Conservation (phyloP, 2,329 filamentous ascomycete genomes). For the Sclerotinia trifoliorum region DNA sequence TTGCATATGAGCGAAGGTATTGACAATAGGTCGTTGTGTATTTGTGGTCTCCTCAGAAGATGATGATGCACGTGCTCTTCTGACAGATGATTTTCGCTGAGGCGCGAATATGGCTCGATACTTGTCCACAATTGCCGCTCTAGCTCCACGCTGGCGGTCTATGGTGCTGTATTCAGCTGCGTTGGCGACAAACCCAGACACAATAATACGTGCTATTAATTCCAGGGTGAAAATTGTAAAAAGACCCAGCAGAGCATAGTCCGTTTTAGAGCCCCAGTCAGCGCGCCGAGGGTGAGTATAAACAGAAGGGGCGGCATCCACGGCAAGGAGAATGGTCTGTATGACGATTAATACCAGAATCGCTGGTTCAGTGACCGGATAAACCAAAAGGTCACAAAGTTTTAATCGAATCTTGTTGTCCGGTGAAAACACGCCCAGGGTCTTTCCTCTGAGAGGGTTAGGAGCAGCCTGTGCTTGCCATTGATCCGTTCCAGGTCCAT, state of each 20-base stretch:
- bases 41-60: slow-evolving; percentile 25
- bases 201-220: slow-evolving; percentile 77
- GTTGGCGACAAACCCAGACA: slow-evolving; percentile 91
- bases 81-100: slow-evolving; percentile 56
- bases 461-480: slow-evolving; percentile 44
- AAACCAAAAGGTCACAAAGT: slow-evolving; percentile 81
- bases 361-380: slow-evolving; percentile 80
- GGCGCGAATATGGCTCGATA: slow-evolving; percentile 79
- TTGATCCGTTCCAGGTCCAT: slow-evolving; percentile 22
- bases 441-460: slow-evolving; percentile 85
- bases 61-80: slow-evolving; percentile 29
- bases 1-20: slow-evolving; percentile 55
- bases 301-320: slow-evolving; percentile 75
- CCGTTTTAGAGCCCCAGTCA: slow-evolving; percentile 58
- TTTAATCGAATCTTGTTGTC: slow-evolving; percentile 70
- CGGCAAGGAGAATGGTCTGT: slow-evolving; percentile 82
- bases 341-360: slow-evolving; percentile 85
- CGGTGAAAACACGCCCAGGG: slow-evolving; percentile 78
- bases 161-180: slow-evolving; percentile 89
- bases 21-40: slow-evolving; percentile 33
- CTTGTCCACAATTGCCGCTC: slow-evolving; percentile 71
- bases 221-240: slow-evolving; percentile 92
- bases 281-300: slow-evolving; percentile 58
- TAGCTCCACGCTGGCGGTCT: slow-evolving; percentile 72
- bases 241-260: slow-evolving; percentile 66